Conservation (phyloP, 352 stramenopile genomes). For the Globisporangium alternatum region DNA sequence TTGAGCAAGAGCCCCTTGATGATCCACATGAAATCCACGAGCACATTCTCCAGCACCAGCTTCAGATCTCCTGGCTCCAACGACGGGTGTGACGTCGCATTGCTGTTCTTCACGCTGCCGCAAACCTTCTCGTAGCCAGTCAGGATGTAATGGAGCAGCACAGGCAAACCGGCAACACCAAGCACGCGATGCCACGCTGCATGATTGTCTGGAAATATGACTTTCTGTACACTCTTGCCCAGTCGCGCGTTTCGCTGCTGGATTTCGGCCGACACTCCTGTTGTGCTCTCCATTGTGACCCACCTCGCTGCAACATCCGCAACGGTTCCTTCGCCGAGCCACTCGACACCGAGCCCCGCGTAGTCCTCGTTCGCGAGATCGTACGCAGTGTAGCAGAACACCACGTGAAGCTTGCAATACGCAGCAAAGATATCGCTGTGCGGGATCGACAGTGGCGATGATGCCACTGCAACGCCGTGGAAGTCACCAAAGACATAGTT, state of each 20-base stretch:
- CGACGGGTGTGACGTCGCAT: neutral
- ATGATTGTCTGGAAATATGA: constrained; percentile 35
- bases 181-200: constrained; percentile 52
- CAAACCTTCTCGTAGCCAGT: constrained; percentile 39
- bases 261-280: constrained; percentile 62
- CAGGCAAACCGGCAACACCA: constrained; percentile 49
- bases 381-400: constrained; percentile 75
- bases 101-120: neutral
- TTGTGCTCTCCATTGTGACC: constrained; percentile 53
- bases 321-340: constrained; percentile 55
- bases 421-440: constrained; percentile 33
- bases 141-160: constrained; percentile 65
- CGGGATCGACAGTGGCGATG: constrained; percentile 41
- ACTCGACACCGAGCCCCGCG: constrained; percentile 63
- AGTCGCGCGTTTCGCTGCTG: constrained; percentile 68
- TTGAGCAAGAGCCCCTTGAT: constrained; percentile 61
- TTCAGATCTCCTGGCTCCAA: constrained; percentile 11
- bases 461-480: constrained; percentile 37
- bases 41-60: constrained; percentile 38
- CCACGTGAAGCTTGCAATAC: constrained; percentile 58
- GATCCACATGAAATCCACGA: constrained; percentile 68
- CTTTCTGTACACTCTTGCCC: constrained; percentile 54
- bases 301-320: constrained; percentile 52
- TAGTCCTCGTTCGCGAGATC: constrained; percentile 60
- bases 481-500: constrained; percentile 48